phyloP scores from a whole-genome alignment of 208 protist genomes.

The Leishmania aethiopica region DNA sequence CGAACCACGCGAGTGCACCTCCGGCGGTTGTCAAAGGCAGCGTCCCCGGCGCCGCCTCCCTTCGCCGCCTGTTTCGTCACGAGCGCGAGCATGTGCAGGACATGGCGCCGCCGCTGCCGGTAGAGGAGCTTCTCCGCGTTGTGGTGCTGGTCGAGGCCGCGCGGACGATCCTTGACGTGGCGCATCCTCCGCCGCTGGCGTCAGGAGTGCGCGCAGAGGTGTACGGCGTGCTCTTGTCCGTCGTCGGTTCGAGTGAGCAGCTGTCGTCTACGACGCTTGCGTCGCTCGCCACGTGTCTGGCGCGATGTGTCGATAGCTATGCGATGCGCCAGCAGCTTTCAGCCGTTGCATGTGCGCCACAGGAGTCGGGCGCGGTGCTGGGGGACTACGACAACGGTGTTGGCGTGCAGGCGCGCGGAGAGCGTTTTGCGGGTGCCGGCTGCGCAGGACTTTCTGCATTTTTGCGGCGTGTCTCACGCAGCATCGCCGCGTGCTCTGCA shows the following conservation, averaged over 20 bases:
- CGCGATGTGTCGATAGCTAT: constrained; percentile 50
- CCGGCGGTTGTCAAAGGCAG: not conserved
- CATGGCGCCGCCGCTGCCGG: constrained; percentile 35
- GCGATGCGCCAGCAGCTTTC: constrained; percentile 23
- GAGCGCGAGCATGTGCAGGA: constrained; percentile 30
- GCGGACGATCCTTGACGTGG: constrained; percentile 33
- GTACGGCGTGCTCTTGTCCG: constrained; percentile 50
- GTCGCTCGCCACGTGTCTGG: constrained; percentile 47
- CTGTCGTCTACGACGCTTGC: constrained; percentile 45
- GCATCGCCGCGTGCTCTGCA: not conserved
- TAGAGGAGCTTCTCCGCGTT: constrained; percentile 35
- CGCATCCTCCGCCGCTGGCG: constrained; percentile 18
- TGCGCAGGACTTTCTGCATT: not conserved
- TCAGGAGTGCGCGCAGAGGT: constrained; percentile 27
- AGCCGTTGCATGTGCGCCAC: not conserved
- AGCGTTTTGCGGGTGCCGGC: not conserved
- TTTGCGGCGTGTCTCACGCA: not conserved
- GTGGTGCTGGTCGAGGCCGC: constrained; percentile 39
- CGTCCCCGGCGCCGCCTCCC: not conserved
- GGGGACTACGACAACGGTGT: not conserved
- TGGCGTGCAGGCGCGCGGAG: not conserved
- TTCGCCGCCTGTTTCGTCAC: constrained; percentile 12
- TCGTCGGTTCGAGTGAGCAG: constrained; percentile 57
- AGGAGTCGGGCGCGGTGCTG: not conserved
- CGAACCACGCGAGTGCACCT: not conserved